Evolutionary conservation across 768 basidiomycete species (phyloP).

Genomic region (Gyrodon lividus): DNA sequence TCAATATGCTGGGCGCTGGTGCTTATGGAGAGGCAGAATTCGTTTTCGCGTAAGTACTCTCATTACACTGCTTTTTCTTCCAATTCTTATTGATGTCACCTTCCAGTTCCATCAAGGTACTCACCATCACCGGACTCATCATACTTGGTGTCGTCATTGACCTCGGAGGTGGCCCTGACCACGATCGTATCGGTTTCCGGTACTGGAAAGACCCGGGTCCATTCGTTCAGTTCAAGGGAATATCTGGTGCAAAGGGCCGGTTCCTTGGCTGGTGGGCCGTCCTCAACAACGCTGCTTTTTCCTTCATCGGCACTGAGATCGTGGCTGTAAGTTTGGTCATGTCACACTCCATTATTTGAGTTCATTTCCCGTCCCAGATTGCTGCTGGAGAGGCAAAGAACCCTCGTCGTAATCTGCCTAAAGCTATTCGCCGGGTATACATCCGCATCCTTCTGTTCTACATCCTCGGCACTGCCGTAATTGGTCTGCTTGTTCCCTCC

Average conservation of each 20-base stretch:
- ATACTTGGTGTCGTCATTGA: constrained; percentile 75
- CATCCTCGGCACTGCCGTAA: constrained; percentile 64
- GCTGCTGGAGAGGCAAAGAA: constrained; percentile 92
- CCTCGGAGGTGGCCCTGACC: constrained; percentile 83
- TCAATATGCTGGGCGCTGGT: constrained; percentile 74
- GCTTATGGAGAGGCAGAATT: constrained; percentile 88
- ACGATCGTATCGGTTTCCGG: constrained; percentile 57
- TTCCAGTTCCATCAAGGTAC: constrained; percentile 77
- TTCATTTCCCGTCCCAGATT: constrained; percentile 46
- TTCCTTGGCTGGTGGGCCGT: constrained; percentile 76
- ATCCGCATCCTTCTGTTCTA: constrained; percentile 83
- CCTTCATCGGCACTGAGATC: constrained; percentile 92
- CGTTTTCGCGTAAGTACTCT: constrained; percentile 61
- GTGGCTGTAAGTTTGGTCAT: constrained; percentile 63
- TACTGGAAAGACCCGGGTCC: constrained; percentile 92
- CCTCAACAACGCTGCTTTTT: constrained; percentile 88
- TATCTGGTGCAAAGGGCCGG: constrained; percentile 66
- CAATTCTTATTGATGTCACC: neutral
- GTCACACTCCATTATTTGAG: neutral
- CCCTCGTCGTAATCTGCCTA: constrained; percentile 67
- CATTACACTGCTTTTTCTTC: neutral
- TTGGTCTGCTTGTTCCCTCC: constrained; percentile 82
- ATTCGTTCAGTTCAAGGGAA: constrained; percentile 68
- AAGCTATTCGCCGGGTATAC: constrained; percentile 58
- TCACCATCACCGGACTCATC: constrained; percentile 73